Percentiles rank a stretch among this genome's conserved stretches.
Conservation (phyloP, 208 protist species). For the Trypanosoma congolense region DNA sequence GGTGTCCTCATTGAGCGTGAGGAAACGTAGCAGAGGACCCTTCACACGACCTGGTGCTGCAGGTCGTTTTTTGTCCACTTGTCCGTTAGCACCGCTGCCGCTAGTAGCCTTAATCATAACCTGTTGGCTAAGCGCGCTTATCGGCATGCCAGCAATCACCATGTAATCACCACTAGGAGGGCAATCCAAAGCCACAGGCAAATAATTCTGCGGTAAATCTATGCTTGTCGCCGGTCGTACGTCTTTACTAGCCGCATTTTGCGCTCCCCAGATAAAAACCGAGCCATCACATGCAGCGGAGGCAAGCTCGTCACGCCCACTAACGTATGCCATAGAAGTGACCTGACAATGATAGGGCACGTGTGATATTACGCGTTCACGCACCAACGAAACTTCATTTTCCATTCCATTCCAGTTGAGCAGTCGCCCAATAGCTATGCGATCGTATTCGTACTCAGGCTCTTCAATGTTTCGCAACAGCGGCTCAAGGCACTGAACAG, state of each 20-base stretch:
- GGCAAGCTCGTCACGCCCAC: slow-evolving; percentile 66
- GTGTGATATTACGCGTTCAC: slow-evolving; percentile 5
- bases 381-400: slow-evolving; percentile 12
- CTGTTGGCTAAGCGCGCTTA: slow-evolving; percentile 24
- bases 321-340: slow-evolving; percentile 66
- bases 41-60: slow-evolving; percentile 1
- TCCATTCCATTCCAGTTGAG: slow-evolving; percentile 25
- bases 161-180: slow-evolving; percentile 55
- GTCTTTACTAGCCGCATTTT: slow-evolving; percentile 23
- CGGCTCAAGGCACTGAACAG: slow-evolving; percentile 27
- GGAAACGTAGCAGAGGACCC: slow-evolving; percentile 35
- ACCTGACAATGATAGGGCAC: slow-evolving; percentile 25
- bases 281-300: slow-evolving; percentile 58
- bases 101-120: slow-evolving; percentile 17
- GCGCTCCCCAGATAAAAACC: slow-evolving; percentile 60
- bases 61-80: slow-evolving; percentile 5
- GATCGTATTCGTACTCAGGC: slow-evolving; percentile 57
- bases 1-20: slow-evolving; percentile 52
- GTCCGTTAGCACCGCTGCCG: slow-evolving; percentile 3
- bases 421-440: slow-evolving; percentile 49
- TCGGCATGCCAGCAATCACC: slow-evolving; percentile 49
- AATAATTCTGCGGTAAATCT: slow-evolving; percentile 40
- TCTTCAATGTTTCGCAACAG: slow-evolving; percentile 40
- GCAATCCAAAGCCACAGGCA: slow-evolving; percentile 54
- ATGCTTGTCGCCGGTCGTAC: slow-evolving; percentile 16